Base-by-base conservation (phyloP, 345 rosid genomes). In the Mercurialis annua region DNA sequence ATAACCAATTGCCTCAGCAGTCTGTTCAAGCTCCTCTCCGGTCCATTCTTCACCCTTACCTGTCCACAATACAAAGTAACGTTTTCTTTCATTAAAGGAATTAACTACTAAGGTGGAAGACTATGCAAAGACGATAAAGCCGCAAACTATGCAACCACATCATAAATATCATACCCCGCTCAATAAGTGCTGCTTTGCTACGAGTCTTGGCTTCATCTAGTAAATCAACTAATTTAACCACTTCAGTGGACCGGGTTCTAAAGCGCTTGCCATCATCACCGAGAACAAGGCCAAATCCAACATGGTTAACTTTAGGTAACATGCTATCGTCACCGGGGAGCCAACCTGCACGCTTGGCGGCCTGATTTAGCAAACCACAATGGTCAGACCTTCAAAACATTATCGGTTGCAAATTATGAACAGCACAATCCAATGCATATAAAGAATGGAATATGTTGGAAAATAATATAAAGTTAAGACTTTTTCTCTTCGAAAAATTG, bases 241-340 rank as follows among this genome's bases (percentile, higher is more conserved):
- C 99, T 70, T 94, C 99, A 58, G 92, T 59, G 67, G 72, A 51
- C 23, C 98, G 91, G 69, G 97, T 91, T 74, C 96, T 83, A 78
- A 94, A 91, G 23, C 95, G 88, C 76, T 94, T 94, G 24, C 89
- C 87, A 78, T 94, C 99, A 23, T 89, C 98, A 71, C 99, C 99
- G 65, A 83, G 84, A 76, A 94, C 99, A 74, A 91, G 92, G 61
- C 99, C 98, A 83, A 94, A 91, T 54, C 92, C 90, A 66, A 94
- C 97, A 80, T 94, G 99, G 77, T 70, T 86, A 72, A 77, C 74
- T 79, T 80, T 89, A 43, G 99, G 98, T 61, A 78, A 91, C 21
- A 62, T 29, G 30, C 69, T 71, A 65, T 80, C 86, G 66, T 70
- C 80, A 16, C 76, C 62, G 21, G 99, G 96, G 67, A 94, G 93